Conservation (phyloP, 169 alveolate genomes). For the Amoebophrya sp. region DNA sequence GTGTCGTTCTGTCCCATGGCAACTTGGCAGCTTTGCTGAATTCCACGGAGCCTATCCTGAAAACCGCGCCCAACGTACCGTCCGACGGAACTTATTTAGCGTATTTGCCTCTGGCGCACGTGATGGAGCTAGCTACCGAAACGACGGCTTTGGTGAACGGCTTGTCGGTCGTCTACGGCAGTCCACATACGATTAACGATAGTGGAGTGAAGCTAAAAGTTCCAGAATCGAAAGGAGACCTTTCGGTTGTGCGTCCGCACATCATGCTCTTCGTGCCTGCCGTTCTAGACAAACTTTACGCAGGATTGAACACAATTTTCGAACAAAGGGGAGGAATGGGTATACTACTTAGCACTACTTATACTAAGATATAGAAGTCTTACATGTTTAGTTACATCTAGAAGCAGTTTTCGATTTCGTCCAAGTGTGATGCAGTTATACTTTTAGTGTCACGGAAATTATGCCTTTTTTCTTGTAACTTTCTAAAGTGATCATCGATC, state of each 20-base stretch:
- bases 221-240: background rate
- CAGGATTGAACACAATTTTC: background rate
- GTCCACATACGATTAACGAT: background rate
- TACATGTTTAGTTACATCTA: too few relatives aligned
- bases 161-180: background rate
- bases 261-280: background rate
- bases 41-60: background rate
- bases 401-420: too few relatives aligned
- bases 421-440: too few relatives aligned
- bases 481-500: too few relatives aligned
- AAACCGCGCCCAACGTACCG: too few relatives aligned
- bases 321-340: background rate
- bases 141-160: background rate
- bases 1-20: constrained; percentile 83
- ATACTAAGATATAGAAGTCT: too few relatives aligned
- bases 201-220: background rate
- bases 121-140: background rate
- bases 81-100: background rate
- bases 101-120: background rate
- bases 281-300: background rate
- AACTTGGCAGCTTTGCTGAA: constrained; percentile 33
- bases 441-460: too few relatives aligned
- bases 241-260: background rate
- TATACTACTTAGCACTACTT: too few relatives aligned
- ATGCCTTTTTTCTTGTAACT: too few relatives aligned